Evolutionary conservation across 768 basidiomycete species (phyloP), one percentile per base, ranked within the genome.

Genomic region (Tubosaeta sp.): DNA sequence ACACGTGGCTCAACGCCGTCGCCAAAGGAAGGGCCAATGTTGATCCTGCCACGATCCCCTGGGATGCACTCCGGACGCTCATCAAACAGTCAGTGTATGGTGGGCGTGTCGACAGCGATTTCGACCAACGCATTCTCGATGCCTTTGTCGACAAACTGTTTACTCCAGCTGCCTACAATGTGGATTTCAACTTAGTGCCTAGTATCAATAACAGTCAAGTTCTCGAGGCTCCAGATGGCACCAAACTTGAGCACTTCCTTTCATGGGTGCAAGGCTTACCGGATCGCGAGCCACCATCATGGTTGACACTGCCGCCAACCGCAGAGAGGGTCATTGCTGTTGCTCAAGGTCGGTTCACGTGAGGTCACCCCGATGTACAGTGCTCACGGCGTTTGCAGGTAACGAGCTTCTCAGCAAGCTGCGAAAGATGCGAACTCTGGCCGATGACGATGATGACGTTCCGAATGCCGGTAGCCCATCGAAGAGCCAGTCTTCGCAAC

Each of bases 21-120:
- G 86, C 94, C 5, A 89, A 91, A 65, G 95, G 94, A 19, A 80
- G 87, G 48, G 79, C 94, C 4, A 98, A 98, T 64, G 81, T 99
- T 49, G 89, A 97, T 65, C 96, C 96, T 2, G 86, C 82, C 0
- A 76, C 78, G 10, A 94, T 99, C 44, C 96, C 96, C 4, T 98
- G 96, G 94, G 84, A 87, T 58, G 95, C 96, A 12, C 72, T 99
- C n/a, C 81, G 93, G 32, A 88, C 87, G 0, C 78, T 98, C 46
- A 81, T 99, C 73, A 97, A 95, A 62, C 90, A 97, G 64, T 93
- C 93, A 7, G 89, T 99, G 19, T 99, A 99, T 60, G 92, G 94
- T 53, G 94, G 95, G 13, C 76, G 94, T 50, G 77, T 96, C 45
- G 94, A 97, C 73, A 94, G 91, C 55, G 91, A 94, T 68, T 94